These are phyloP conservation scores for Cercospora citrullina DNA, from an alignment of 2,329 filamentous ascomycete species.

Conservation along the genomic window DNA sequence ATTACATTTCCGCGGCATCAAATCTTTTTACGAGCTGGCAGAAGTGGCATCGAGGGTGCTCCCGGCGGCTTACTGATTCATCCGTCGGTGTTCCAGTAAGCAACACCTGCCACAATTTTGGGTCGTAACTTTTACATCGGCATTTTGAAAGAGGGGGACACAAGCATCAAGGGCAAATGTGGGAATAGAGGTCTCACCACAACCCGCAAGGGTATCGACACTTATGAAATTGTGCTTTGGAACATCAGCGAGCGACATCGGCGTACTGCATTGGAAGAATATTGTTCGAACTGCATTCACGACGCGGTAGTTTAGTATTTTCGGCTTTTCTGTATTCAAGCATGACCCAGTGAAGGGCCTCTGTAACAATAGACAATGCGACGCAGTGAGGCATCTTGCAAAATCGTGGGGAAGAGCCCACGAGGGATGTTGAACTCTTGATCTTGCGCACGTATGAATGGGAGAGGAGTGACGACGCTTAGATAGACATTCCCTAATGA, in stretches of 20 bases:
- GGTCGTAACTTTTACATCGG: background rate
- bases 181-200: slow-evolving; percentile 2
- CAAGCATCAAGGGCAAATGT: slow-evolving; percentile 5
- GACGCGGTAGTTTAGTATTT: slow-evolving; percentile 18
- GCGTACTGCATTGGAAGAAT: slow-evolving; percentile 5
- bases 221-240: background rate
- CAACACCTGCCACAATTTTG: background rate
- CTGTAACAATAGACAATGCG: background rate
- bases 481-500: slow-evolving; percentile 3
- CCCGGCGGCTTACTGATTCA: background rate
- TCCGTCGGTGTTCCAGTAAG: background rate
- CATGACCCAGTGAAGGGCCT: background rate
- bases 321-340: slow-evolving; percentile 5
- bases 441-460: background rate
- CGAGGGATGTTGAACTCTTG: background rate
- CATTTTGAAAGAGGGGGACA: slow-evolving; percentile 10
- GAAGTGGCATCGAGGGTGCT: background rate
- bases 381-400: background rate
- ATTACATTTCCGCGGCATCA: background rate
- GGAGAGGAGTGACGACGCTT: background rate
- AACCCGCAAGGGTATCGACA: slow-evolving; percentile 14
- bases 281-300: background rate
- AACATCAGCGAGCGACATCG: slow-evolving; percentile 5
- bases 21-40: background rate
- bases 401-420: background rate